Evolutionary conservation across 257 asterid species (phyloP).

Genomic region (Echium plantagineum): DNA sequence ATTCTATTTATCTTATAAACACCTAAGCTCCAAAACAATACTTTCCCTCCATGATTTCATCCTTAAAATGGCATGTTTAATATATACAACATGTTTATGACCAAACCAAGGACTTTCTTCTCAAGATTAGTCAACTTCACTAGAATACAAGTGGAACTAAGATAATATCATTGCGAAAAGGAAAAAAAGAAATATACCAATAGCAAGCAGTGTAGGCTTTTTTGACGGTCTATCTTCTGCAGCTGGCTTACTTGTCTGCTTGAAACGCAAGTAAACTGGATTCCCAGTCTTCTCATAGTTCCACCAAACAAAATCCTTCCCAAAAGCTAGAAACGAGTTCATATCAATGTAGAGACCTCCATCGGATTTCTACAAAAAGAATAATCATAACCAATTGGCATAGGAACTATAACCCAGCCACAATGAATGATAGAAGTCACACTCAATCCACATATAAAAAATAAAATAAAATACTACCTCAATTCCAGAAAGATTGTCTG

Average conservation of each 20-base stretch:
- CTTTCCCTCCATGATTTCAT: neutral
- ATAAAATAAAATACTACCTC: too few species aligned
- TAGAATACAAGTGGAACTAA: neutral
- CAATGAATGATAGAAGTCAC: too few species aligned
- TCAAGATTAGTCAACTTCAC: neutral
- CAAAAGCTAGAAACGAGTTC: slow-evolving; percentile 85
- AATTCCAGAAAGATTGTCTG: too few species aligned
- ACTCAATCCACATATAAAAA: too few species aligned
- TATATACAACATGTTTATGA: neutral
- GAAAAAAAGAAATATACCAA: slow-evolving; percentile 44
- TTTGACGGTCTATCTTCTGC: slow-evolving; percentile 87
- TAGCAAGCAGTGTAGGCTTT: slow-evolving; percentile 88
- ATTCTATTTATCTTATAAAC: too few species aligned
- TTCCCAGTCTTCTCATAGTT: slow-evolving; percentile 83
- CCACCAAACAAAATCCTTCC: slow-evolving; percentile 85
- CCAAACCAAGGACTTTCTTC: neutral
- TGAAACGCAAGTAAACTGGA: slow-evolving; percentile 80
- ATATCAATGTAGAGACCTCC: slow-evolving; percentile 89
- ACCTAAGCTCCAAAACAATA: neutral
- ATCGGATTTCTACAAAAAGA: slow-evolving; percentile 56
- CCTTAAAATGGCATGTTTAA: neutral
- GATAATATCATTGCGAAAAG: neutral
- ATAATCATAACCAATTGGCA: neutral
- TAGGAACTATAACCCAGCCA: neutral
- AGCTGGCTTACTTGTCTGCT: slow-evolving; percentile 48